These are phyloP conservation scores for Pleurotus citrinopileatus DNA, from an alignment of 768 basidiomycete species.

Conservation along the genomic window DNA sequence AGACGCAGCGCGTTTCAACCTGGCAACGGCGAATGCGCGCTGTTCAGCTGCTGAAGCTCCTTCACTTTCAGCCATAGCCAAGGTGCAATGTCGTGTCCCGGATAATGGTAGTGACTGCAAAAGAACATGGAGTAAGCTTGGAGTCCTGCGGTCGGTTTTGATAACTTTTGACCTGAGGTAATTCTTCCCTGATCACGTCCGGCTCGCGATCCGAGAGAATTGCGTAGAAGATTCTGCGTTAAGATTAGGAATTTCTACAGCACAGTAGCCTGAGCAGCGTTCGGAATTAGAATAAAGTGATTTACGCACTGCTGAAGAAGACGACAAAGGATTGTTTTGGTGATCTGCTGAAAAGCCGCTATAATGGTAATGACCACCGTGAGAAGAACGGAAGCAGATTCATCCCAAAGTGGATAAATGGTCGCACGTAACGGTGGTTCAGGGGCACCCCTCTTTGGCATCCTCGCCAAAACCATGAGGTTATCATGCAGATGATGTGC, in stretches of 20 bases:
- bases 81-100: not conserved
- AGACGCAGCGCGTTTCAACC: slow-evolving; percentile 89
- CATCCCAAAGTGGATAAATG: not conserved
- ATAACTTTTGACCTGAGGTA: slow-evolving; percentile 6
- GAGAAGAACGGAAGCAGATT: slow-evolving; percentile 8
- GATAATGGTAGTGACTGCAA: slow-evolving; percentile 6
- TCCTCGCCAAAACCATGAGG: slow-evolving; percentile 5
- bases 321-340: slow-evolving; percentile 10
- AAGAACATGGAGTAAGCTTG: slow-evolving; percentile 4
- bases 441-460: not conserved
- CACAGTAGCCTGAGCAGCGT: not conserved
- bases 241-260: not conserved
- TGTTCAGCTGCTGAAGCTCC: slow-evolving; percentile 61
- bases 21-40: slow-evolving; percentile 84
- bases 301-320: slow-evolving; percentile 1
- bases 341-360: slow-evolving; percentile 8
- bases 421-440: not conserved
- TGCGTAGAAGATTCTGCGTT: not conserved
- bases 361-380: slow-evolving; percentile 7
- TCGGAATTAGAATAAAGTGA: not conserved
- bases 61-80: slow-evolving; percentile 42
- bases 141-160: not conserved
- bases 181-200: slow-evolving; percentile 11
- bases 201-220: slow-evolving; percentile 11
- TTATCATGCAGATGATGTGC: not conserved